Evolutionary conservation across 148 eudicot species (phyloP).

Genomic region (Chenopodium formosanum): DNA sequence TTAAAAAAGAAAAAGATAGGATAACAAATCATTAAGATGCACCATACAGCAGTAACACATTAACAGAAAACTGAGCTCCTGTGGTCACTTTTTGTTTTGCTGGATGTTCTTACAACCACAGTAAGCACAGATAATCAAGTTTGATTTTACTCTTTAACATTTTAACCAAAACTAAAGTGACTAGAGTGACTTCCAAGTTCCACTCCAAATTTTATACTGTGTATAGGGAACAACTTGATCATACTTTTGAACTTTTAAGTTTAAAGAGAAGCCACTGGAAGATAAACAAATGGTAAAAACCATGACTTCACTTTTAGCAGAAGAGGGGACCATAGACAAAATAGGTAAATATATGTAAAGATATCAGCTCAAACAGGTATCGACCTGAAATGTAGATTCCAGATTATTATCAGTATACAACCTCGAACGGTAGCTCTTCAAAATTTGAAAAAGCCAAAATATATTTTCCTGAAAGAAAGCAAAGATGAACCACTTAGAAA

Average conservation of each 20-base stretch:
- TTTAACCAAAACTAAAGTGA: background rate
- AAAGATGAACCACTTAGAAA: background rate
- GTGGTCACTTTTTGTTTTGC: background rate
- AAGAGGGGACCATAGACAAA: background rate
- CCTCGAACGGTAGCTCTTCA: conserved; percentile 78
- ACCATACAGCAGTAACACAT: background rate
- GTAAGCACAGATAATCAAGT: background rate
- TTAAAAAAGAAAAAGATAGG: background rate
- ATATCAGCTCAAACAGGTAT: conserved; percentile 9
- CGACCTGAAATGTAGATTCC: conserved; percentile 59
- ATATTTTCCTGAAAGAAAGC: conserved; percentile 54
- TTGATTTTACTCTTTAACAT: background rate
- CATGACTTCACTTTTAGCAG: background rate
- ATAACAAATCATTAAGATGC: background rate
- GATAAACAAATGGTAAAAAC: background rate
- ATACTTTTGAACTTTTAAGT: background rate
- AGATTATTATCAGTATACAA: conserved; percentile 61
- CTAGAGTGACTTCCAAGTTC: background rate
- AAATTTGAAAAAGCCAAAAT: conserved; percentile 69
- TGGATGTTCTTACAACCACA: background rate
- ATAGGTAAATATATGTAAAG: too few species aligned
- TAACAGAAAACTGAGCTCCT: background rate
- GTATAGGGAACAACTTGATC: background rate
- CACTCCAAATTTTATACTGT: background rate
- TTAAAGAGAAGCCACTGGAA: background rate